Evolutionary conservation across 2,329 filamentous ascomycete species (phyloP).

Genomic region (Botrytis squamosa): DNA sequence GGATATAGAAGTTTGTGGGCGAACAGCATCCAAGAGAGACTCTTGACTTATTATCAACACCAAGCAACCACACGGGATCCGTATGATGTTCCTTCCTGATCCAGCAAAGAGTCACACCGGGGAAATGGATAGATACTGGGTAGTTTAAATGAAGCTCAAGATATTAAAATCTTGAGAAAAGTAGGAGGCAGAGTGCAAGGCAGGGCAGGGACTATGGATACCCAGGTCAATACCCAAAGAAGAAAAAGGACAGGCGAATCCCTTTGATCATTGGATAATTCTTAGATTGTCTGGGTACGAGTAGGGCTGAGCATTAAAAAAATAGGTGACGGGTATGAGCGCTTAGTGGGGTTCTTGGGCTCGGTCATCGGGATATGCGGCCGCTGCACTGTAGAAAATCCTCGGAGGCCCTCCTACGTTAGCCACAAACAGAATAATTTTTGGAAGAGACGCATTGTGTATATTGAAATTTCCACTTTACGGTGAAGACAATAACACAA

Average conservation of each 20-base stretch:
- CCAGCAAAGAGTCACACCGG: not conserved
- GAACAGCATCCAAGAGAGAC: not conserved
- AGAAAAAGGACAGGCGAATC: not conserved
- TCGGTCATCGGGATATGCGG: conserved; percentile 3
- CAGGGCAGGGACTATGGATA: not conserved
- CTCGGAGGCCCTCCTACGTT: not conserved
- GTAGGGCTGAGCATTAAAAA: not conserved
- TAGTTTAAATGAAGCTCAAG: not conserved
- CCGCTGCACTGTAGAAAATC: not conserved
- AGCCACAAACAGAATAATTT: not conserved
- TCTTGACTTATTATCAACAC: not conserved
- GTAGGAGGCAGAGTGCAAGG: not conserved
- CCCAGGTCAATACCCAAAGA: not conserved
- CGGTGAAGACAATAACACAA: not conserved
- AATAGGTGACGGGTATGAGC: not conserved
- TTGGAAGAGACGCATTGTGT: not conserved
- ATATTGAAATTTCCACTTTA: not conserved
- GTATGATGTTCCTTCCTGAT: not conserved
- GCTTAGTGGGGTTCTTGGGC: not conserved
- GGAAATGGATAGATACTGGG: not conserved
- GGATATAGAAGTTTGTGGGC: not conserved
- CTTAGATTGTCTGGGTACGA: not conserved
- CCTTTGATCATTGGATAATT: not conserved
- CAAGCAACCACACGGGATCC: not conserved
- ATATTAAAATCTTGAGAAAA: not conserved